These are phyloP conservation scores for Kazachstania sp. DNA, from an alignment of 1,139 yeast genomes.

Conservation along the genomic window DNA sequence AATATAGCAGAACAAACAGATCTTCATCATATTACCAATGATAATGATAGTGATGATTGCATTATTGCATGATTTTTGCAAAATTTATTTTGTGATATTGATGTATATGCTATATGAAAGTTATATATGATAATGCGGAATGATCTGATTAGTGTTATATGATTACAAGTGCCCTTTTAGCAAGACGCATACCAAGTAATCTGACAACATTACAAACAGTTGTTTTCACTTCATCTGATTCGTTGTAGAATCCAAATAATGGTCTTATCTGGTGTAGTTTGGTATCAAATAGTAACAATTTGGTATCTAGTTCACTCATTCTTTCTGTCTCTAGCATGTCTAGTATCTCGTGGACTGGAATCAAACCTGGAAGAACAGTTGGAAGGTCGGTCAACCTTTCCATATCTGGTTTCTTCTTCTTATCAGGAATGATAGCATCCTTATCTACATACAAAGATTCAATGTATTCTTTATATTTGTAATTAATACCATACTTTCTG, in stretches of 20 bases:
- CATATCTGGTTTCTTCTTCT: conserved; percentile 1
- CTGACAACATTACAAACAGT: conserved; percentile 37
- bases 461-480: background rate
- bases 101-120: background rate
- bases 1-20: too few species aligned
- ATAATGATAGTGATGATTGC: too few species aligned
- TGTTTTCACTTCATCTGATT: conserved; percentile 23
- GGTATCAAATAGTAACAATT: conserved; percentile 21
- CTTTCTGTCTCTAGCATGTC: conserved; percentile 23
- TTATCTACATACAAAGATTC: background rate
- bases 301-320: conserved; percentile 18
- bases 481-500: conserved; percentile 23
- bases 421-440: background rate
- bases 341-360: conserved; percentile 42
- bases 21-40: too few species aligned
- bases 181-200: conserved; percentile 35
- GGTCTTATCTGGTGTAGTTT: conserved; percentile 17
- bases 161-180: conserved; percentile 26
- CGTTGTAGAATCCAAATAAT: conserved; percentile 16
- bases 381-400: conserved; percentile 31
- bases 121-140: background rate
- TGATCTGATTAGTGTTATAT: conserved; percentile 8
- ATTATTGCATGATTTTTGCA: too few species aligned
- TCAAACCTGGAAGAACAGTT: conserved; percentile 42
- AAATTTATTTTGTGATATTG: too few species aligned